phyloP scores from a whole-genome alignment of 768 basidiomycete genomes.

The Hebeloma cylindrosporum region DNA sequence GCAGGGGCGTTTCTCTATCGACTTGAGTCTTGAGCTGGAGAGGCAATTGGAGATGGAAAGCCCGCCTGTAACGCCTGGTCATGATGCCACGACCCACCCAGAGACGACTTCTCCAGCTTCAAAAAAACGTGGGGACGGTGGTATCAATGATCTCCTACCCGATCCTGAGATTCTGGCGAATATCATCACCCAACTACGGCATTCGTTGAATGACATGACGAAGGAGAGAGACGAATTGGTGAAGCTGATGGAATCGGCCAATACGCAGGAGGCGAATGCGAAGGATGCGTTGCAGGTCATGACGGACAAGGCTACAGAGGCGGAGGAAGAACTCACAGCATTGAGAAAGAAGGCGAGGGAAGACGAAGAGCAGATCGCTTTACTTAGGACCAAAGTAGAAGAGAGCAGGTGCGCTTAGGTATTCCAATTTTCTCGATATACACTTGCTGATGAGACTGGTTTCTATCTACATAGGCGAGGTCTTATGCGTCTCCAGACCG shows the following conservation, averaged over 20 bases:
- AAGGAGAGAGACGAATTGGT: constrained; percentile 72
- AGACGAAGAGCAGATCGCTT: constrained; percentile 72
- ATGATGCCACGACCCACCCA: constrained; percentile 24
- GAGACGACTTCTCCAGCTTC: constrained; percentile 13
- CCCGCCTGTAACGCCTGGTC: constrained; percentile 45
- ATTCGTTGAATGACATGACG: constrained; percentile 60
- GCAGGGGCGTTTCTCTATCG: constrained; percentile 58
- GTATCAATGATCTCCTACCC: constrained; percentile 36
- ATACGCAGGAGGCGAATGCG: constrained; percentile 56
- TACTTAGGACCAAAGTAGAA: constrained; percentile 82
- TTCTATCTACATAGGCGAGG: constrained; percentile 55
- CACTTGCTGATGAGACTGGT: constrained; percentile 1
- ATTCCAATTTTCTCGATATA: constrained; percentile 5
- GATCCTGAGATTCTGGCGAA: constrained; percentile 77
- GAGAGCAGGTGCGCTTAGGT: constrained; percentile 67
- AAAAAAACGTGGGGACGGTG: constrained; percentile 9
- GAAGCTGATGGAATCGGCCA: constrained; percentile 47
- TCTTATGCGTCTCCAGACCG: constrained; percentile 82
- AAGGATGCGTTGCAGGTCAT: constrained; percentile 63
- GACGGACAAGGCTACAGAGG: constrained; percentile 60
- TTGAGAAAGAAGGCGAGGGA: constrained; percentile 57
- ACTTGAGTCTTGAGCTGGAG: constrained; percentile 79
- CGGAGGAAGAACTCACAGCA: constrained; percentile 57
- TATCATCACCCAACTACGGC: constrained; percentile 70
- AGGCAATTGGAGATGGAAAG: constrained; percentile 71